phyloP scores from a whole-genome alignment of 371 early-diverging fungal genomes.

The Mortierella sp. region DNA sequence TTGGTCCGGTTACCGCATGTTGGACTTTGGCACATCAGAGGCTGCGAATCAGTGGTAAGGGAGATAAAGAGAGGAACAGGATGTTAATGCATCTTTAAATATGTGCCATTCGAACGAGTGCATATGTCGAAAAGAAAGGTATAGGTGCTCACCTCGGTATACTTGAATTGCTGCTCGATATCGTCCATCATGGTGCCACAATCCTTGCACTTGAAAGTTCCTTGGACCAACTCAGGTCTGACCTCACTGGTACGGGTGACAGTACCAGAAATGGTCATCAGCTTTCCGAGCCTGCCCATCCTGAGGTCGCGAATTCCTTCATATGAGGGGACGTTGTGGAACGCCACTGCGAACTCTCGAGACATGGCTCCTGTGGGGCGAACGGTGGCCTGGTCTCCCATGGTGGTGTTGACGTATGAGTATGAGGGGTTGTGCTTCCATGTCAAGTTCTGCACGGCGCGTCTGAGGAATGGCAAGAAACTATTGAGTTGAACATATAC shows the following conservation, averaged over 20 bases:
- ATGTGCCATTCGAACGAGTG: no score
- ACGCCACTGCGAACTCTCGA: conserved; percentile 82
- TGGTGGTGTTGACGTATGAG: conserved; percentile 61
- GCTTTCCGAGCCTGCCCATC: conserved; percentile 88
- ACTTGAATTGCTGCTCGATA: conserved; percentile 97
- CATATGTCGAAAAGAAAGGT: no score
- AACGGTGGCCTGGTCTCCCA: conserved; percentile 29
- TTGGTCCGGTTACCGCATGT: conserved; percentile 88
- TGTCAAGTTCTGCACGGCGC: conserved; percentile 86
- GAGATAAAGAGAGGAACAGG: not conserved
- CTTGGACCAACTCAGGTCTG: conserved; percentile 95
- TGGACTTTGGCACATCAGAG: conserved; percentile 92
- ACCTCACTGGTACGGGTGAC: conserved; percentile 99
- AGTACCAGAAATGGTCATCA: conserved; percentile 94
- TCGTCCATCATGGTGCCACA: conserved; percentile 89
- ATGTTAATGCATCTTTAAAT: not conserved
- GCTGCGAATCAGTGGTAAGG: conserved; percentile 60
- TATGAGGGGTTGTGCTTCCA: conserved; percentile 76
- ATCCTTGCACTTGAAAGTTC: conserved; percentile 93
- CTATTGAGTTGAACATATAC: conserved; percentile 55
- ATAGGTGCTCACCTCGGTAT: conserved; percentile 90
- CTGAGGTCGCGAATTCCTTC: conserved; percentile 89
- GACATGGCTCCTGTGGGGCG: conserved; percentile 49
- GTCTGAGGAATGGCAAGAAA: conserved; percentile 87
- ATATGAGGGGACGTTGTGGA: conserved; percentile 78